A percentile compares a stretch with the other conserved stretches of the same genome.
phyloP scores from a whole-genome alignment of 345 rosid genomes.

The Camelina laxa region DNA sequence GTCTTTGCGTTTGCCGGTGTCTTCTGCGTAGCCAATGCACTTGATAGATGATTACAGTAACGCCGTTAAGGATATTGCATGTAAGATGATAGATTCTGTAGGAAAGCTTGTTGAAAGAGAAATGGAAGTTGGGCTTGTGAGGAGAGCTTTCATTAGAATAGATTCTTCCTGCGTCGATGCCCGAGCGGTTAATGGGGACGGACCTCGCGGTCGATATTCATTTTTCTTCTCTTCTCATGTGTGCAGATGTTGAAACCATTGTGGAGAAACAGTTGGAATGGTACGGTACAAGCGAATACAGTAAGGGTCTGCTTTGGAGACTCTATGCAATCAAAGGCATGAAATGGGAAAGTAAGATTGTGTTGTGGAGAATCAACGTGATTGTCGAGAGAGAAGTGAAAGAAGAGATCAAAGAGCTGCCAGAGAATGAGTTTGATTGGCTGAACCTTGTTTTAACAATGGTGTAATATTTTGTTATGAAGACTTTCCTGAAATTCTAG shows the following conservation, averaged over 20 bases:
- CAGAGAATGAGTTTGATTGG: not conserved
- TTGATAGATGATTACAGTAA: not conserved
- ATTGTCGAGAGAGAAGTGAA: not conserved
- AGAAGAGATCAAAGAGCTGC: not conserved
- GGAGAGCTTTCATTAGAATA: conserved; percentile 16
- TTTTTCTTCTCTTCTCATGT: too few species aligned
- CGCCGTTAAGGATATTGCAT: not conserved
- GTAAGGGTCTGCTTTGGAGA: not conserved
- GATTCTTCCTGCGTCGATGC: too few species aligned
- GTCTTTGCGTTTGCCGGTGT: not conserved
- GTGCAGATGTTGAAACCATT: conserved; percentile 2
- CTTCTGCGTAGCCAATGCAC: not conserved
- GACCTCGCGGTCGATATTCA: too few species aligned
- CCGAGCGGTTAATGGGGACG: too few species aligned
- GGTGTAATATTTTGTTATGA: too few species aligned
- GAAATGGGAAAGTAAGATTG: not conserved
- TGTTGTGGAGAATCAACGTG: conserved; percentile 6
- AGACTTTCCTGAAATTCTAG: too few species aligned
- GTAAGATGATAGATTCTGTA: conserved; percentile 2
- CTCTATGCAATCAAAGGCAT: too few species aligned
- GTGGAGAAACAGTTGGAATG: not conserved
- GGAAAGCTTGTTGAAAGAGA: conserved; percentile 6
- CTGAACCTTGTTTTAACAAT: too few species aligned
- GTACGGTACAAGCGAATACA: not conserved
- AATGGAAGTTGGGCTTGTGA: conserved; percentile 27